Conservation (phyloP, 2,329 filamentous ascomycete genomes). For the Diplodia seriata region DNA sequence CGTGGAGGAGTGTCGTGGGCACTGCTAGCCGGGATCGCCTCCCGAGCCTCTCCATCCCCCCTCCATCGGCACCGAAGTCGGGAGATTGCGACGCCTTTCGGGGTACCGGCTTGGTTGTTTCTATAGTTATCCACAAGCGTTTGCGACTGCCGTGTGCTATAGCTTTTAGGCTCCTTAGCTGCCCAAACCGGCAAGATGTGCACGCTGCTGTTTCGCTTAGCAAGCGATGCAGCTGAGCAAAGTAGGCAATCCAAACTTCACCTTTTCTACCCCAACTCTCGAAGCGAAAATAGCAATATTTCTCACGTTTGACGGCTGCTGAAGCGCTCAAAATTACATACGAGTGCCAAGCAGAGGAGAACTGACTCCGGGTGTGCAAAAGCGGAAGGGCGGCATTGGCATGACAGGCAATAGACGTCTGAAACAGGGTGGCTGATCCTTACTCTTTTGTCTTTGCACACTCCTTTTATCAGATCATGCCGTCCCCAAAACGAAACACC, state of each 20-base stretch:
- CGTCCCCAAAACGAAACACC: background rate
- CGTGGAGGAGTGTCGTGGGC: background rate
- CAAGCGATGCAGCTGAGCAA: background rate
- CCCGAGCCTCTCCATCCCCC: background rate
- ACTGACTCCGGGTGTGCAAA: background rate
- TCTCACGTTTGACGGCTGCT: background rate
- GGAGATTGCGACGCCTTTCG: constrained; percentile 12
- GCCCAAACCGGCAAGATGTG: background rate
- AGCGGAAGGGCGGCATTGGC: background rate
- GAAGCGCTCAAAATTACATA: background rate
- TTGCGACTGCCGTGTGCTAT: background rate
- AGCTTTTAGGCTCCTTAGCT: background rate
- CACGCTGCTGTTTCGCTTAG: background rate
- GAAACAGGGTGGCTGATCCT: constrained; percentile 23
- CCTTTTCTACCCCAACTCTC: background rate
- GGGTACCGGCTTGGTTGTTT: background rate
- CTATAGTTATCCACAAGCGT: background rate
- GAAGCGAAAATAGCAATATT: background rate
- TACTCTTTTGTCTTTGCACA: background rate
- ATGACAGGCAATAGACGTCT: background rate
- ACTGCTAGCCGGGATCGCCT: too few species aligned
- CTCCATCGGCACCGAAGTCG: background rate
- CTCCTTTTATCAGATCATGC: constrained; percentile 26
- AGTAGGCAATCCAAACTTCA: background rate
- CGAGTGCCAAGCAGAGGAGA: background rate